Evolutionary conservation across 2,329 filamentous ascomycete species (phyloP).

Genomic region (Aspergillus fijiensis): DNA sequence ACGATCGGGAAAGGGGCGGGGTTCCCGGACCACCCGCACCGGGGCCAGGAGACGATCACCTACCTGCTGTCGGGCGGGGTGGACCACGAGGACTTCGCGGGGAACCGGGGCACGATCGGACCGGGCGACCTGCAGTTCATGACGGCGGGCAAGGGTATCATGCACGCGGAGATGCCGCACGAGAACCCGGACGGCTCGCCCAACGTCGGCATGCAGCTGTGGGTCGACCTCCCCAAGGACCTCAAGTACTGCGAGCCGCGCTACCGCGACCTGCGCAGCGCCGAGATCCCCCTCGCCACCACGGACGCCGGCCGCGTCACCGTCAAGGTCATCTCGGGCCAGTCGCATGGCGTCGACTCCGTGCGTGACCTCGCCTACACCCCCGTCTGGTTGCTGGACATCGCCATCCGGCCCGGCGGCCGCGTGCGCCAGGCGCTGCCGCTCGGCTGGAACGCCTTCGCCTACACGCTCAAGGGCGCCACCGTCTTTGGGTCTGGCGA

Average conservation of each 20-base stretch:
- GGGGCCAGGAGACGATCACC: slow-evolving; percentile 86
- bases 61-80: slow-evolving; percentile 83
- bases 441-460: slow-evolving; percentile 82
- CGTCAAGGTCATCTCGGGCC: slow-evolving; percentile 88
- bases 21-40: slow-evolving; percentile 82
- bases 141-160: slow-evolving; percentile 88
- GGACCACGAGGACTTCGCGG: slow-evolving; percentile 90
- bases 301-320: slow-evolving; percentile 70
- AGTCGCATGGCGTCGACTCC: slow-evolving; percentile 78
- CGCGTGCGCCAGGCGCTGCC: slow-evolving; percentile 74
- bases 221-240: slow-evolving; percentile 83
- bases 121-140: slow-evolving; percentile 96
- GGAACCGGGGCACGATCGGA: slow-evolving; percentile 78
- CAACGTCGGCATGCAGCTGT: slow-evolving; percentile 88
- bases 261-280: slow-evolving; percentile 78
- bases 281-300: slow-evolving; percentile 75
- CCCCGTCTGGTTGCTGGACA: slow-evolving; percentile 91
- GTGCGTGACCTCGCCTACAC: slow-evolving; percentile 92
- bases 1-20: slow-evolving; percentile 74
- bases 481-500: slow-evolving; percentile 59
- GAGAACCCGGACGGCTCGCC: slow-evolving; percentile 71
- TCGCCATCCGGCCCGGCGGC: slow-evolving; percentile 77
- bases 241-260: slow-evolving; percentile 88
- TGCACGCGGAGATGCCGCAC: slow-evolving; percentile 93
- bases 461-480: slow-evolving; percentile 76